A percentile compares a stretch with the other conserved stretches of the same genome.
Conservation (phyloP, 768 basidiomycete genomes). For the Hypsizygus marmoreus region DNA sequence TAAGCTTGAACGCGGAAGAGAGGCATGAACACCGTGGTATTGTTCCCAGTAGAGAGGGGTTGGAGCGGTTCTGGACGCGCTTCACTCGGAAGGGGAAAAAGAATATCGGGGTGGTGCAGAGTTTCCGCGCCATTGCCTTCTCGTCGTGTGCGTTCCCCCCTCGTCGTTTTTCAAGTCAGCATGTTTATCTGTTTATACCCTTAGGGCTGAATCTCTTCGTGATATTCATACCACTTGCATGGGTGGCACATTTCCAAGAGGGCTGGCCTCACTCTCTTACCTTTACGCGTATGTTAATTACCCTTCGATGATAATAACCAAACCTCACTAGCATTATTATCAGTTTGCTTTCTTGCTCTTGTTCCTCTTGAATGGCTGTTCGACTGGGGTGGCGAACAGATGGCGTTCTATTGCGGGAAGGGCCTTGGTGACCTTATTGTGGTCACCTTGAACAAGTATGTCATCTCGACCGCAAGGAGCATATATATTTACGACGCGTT, state of each 20-base stretch:
- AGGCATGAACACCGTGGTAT: too few relatives aligned
- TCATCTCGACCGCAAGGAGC: background rate
- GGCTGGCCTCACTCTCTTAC: slow-evolving; percentile 35
- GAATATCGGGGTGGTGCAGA: slow-evolving; percentile 44
- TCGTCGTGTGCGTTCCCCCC: slow-evolving; percentile 48
- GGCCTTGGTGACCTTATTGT: slow-evolving; percentile 68
- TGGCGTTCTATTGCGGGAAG: slow-evolving; percentile 59
- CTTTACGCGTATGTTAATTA: slow-evolving; percentile 38
- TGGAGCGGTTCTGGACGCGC: slow-evolving; percentile 39
- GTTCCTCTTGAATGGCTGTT: slow-evolving; percentile 67
- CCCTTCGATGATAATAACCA: background rate
- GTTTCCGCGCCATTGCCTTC: slow-evolving; percentile 45
- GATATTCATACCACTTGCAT: slow-evolving; percentile 60
- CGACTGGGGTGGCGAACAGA: slow-evolving; percentile 63
- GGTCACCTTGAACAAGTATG: slow-evolving; percentile 23
- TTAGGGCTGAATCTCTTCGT: slow-evolving; percentile 62
- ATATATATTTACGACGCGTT: background rate
- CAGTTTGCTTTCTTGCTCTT: slow-evolving; percentile 68
- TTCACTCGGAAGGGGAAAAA: slow-evolving; percentile 49
- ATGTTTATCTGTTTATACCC: background rate
- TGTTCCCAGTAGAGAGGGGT: slow-evolving; percentile 4
- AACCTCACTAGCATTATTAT: background rate
- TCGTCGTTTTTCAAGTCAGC: background rate
- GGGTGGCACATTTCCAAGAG: slow-evolving; percentile 54
- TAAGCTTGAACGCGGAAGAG: too few relatives aligned